Base-by-base conservation (phyloP, 1,284 basidiomycete genomes). In the Boletus albobrunnescens region DNA sequence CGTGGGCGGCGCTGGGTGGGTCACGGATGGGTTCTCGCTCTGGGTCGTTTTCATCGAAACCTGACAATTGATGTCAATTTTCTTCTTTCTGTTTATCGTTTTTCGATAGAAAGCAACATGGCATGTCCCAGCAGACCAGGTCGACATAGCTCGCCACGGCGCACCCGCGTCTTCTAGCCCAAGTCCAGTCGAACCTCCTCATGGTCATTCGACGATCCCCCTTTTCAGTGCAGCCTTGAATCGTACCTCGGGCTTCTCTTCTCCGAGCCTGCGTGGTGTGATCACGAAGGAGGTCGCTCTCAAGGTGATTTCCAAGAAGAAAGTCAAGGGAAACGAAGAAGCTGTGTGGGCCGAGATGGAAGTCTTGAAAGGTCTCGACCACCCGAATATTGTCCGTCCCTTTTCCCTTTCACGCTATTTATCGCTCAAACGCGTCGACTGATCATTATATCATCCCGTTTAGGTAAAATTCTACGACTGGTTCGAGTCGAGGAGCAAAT, bases 391-490 rank as follows among this genome's bases (percentile, higher is more conserved):
- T 54, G 93, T 91, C 50, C 59, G 85, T 76, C 42, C 38, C 13
- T 12, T 20, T 3, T 27, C 19, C 24, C 4, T 13, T 1, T 33
- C n/a, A n/a, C n/a, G n/a, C n/a, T n/a, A n/a, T 22, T 23, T 20
- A 17, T 30, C n/a, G 12, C 3, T 14, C 32, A 6, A n/a, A 31
- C 10, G 31, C 6, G 17, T 23, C 11, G 4, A 33, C 32, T 42
- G 33, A 49, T 45, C 6, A 42, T 3, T 38, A 13, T 37, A 7
- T 16, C 10, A 7, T 32, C 23, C 22, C n/a, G 12, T 43, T 23
- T 67, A 87, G 87, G 91, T 95, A 58, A 92, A 92, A 63, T 91
- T 94, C 60, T 92, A 87, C 64, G 91, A 94, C 65, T 91, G 84
- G 81, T 96, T 96, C 65, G 94, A 96, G 64, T 92, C 88, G 14